Evolutionary conservation across 257 asterid genomes (phyloP), one percentile per base, ranked within the genome.

Genomic region (Solanum clarkiae): DNA sequence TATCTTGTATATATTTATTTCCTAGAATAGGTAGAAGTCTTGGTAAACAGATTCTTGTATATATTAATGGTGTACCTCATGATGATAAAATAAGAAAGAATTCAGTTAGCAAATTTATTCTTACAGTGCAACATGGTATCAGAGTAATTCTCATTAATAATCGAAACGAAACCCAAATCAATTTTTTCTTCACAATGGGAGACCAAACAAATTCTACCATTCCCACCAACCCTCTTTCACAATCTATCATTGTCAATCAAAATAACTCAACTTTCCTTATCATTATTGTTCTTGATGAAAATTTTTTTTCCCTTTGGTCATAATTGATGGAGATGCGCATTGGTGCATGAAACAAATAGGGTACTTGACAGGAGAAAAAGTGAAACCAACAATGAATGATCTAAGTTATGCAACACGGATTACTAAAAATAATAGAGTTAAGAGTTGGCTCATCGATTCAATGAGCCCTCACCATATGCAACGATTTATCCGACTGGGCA

Each of bases 271-370:
- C 11, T 7, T 65, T 32, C 2, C 26, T 10, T 40, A 42, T 2
- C 10, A 70, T 54, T 70, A 59, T 85, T 45, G 20, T 72, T 20
- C 47, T 84, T 17, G 60, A 71, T 42, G 86, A 84, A n/a, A 85
- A 47, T 62, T 75, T 63, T 62, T 75, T 63, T 32, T 45, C 22
- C 10, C 10, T 18, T n/a, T 77, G 29, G 68, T 77, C 68, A 42
- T 45, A 85, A 74, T 66, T 85, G 17, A 85, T 85, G 79, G 79
- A 85, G 53, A 84, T 85, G 79, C 45, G 68, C 32, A 85, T 77
- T 77, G 80, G 80, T 0, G 80, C 77, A 51, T 7, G 56, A 22
- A 69, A 69, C n/a, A 84, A 84, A 44, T 32, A 0, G 7, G 53
- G 16, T 68, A 17, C 54, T 60, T 80, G 24, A 65, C 6, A 7